Conservation (phyloP, 2,329 filamentous ascomycete species). For the Diaporthe humulicola region DNA sequence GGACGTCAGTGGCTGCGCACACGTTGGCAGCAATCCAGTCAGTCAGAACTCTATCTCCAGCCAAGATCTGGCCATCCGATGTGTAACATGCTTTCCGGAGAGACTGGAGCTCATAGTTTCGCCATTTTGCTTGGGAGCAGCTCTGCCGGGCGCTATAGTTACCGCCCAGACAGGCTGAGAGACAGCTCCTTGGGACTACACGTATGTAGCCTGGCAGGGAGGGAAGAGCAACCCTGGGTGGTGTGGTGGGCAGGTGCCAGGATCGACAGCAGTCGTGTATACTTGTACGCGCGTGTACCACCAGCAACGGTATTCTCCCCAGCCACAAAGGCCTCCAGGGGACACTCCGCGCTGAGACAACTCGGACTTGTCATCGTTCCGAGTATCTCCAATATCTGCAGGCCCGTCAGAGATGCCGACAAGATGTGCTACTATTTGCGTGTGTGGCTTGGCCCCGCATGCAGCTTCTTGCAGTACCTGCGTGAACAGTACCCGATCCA, state of each 20-base stretch:
- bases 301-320: background rate
- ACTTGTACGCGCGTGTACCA: background rate
- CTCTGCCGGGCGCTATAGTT: slow-evolving; percentile 6
- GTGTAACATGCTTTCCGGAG: slow-evolving; percentile 3
- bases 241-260: background rate
- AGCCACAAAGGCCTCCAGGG: background rate
- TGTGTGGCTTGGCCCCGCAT: background rate
- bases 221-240: background rate
- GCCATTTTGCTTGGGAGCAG: background rate
- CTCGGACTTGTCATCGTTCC: background rate
- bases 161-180: slow-evolving; percentile 14
- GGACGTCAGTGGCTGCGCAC: slow-evolving; percentile 8
- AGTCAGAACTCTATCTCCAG: slow-evolving; percentile 28
- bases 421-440: background rate
- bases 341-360: background rate
- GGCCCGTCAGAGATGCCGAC: background rate
- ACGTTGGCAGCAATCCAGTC: slow-evolving; percentile 10
- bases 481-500: background rate
- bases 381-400: background rate
- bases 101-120: background rate
- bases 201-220: background rate
- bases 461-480: slow-evolving; percentile 13
- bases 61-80: slow-evolving; percentile 25
- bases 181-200: background rate
- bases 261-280: background rate